phyloP scores from a whole-genome alignment of 73 alveolate genomes.

The Paramecium pentaurelia region DNA sequence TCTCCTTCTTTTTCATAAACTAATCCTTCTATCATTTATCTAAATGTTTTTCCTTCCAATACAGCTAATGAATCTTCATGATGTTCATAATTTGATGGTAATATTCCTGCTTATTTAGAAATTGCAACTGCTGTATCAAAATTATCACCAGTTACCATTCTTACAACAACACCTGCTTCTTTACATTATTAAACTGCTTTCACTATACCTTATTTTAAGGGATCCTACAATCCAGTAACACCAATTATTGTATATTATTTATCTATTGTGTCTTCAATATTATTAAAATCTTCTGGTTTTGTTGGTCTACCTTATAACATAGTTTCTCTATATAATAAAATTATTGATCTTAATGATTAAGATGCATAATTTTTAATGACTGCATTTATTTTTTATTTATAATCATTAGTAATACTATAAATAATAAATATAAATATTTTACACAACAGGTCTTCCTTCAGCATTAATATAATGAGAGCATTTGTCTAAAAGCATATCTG shows the following conservation, averaged over 20 bases:
- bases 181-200: constrained; percentile 81
- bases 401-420: constrained; percentile 45
- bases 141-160: constrained; percentile 98
- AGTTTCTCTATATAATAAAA: constrained; percentile 74
- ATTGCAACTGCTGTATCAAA: constrained; percentile 93
- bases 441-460: constrained; percentile 68
- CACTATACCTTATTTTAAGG: constrained; percentile 83
- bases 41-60: constrained; percentile 82
- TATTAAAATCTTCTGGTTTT: constrained; percentile 58
- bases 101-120: constrained; percentile 84
- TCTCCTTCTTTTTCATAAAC: constrained; percentile 65
- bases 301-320: constrained; percentile 66
- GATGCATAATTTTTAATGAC: constrained; percentile 71
- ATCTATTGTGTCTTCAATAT: constrained; percentile 67
- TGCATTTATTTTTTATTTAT: constrained; percentile 54
- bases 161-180: constrained; percentile 85
- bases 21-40: constrained; percentile 71
- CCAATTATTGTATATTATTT: constrained; percentile 61
- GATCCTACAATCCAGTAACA: constrained; percentile 88
- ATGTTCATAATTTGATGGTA: constrained; percentile 69
- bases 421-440: background rate
- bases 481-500: constrained; percentile 73
- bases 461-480: constrained; percentile 72
- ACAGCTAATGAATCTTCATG: constrained; percentile 74
- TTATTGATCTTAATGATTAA: constrained; percentile 78